phyloP scores from a whole-genome alignment of 2,329 filamentous ascomycete species.

The Rhytidhysteron rufulum region DNA sequence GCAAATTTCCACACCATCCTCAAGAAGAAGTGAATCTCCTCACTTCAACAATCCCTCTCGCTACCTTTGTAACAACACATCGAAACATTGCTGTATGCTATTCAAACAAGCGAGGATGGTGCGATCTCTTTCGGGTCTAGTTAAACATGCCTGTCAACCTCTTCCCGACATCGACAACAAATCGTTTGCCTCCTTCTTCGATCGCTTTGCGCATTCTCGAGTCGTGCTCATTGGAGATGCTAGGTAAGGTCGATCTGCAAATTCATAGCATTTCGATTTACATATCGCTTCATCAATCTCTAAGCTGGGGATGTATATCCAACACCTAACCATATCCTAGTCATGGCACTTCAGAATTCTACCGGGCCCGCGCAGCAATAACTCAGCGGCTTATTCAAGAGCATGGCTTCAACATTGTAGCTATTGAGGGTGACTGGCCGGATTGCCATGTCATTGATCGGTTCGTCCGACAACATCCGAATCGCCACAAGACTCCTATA shows the following conservation, averaged over 20 bases:
- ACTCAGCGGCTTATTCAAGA: constrained; percentile 48
- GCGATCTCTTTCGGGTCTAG: not conserved
- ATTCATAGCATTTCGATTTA: not conserved
- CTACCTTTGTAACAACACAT: too few relatives aligned
- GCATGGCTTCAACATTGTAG: constrained; percentile 51
- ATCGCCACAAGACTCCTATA: constrained; percentile 19
- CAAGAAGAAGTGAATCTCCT: too few relatives aligned
- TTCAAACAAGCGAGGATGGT: not conserved
- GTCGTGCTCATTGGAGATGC: constrained; percentile 46
- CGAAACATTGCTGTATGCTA: not conserved
- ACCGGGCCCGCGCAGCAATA: constrained; percentile 48
- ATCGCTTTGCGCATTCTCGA: constrained; percentile 36
- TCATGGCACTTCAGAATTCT: constrained; percentile 56
- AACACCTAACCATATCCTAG: constrained; percentile 16
- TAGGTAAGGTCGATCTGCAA: not conserved
- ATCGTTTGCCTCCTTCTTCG: constrained; percentile 40
- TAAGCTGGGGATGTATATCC: not conserved
- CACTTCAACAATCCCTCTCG: too few relatives aligned
- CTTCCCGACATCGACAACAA: not conserved
- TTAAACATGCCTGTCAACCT: not conserved
- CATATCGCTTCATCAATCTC: not conserved
- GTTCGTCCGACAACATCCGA: constrained; percentile 46
- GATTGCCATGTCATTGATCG: constrained; percentile 51
- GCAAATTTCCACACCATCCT: too few relatives aligned
- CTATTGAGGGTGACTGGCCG: constrained; percentile 53